These are phyloP conservation scores for Patellifolia procumbens DNA, from an alignment of 179 eudicot species.

Conservation along the genomic window DNA sequence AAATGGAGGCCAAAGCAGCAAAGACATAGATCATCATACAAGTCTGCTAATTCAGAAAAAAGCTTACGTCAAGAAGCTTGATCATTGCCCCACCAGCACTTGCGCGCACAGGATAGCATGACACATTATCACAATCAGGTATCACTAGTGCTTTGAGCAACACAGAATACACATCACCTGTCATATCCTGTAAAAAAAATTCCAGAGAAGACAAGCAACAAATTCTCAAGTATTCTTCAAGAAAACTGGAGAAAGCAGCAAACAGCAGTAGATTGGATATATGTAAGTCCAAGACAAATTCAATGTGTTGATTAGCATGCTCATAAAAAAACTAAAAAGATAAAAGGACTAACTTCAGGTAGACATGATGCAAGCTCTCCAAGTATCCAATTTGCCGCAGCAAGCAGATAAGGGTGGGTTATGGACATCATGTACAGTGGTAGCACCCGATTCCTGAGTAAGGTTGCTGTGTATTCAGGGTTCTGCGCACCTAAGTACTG, in stretches of 20 bases:
- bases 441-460: slow-evolving; percentile 54
- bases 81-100: slow-evolving; percentile 76
- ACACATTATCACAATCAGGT: slow-evolving; percentile 53
- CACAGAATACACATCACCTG: slow-evolving; percentile 60
- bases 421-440: slow-evolving; percentile 54
- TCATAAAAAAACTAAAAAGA: background rate
- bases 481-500: slow-evolving; percentile 70
- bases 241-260: slow-evolving; percentile 4
- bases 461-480: slow-evolving; percentile 48
- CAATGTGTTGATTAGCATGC: background rate
- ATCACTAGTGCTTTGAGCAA: slow-evolving; percentile 58
- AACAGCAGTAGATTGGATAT: background rate
- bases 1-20: slow-evolving; percentile 9
- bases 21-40: slow-evolving; percentile 1
- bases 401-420: slow-evolving; percentile 54
- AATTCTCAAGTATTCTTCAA: slow-evolving; percentile 4
- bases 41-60: background rate
- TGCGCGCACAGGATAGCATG: slow-evolving; percentile 67
- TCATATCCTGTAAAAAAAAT: slow-evolving; percentile 51
- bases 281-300: background rate
- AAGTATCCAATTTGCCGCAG: slow-evolving; percentile 83
- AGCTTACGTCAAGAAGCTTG: slow-evolving; percentile 60
- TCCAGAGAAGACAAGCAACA: background rate
- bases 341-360: slow-evolving; percentile 54
- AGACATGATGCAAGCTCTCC: slow-evolving; percentile 79